Base-by-base conservation (phyloP, 352 stramenopile genomes). In the Pythium pyrilobum region DNA sequence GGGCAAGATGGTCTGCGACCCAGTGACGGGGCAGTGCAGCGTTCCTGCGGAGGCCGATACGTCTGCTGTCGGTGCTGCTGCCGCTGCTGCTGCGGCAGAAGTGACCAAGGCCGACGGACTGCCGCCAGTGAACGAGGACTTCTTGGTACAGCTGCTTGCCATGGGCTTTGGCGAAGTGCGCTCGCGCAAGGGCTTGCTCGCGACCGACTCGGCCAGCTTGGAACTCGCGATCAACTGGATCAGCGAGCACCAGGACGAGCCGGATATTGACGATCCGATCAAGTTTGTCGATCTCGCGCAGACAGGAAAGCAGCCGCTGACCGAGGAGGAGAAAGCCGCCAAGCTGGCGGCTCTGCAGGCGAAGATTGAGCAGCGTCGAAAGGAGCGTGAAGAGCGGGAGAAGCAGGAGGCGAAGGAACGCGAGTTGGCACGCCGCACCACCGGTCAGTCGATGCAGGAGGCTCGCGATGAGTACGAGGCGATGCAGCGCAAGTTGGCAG, bases 261-360 rank as follows among this genome's bases (percentile, higher is more conserved):
- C 69, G 0, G 84, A 95, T 66, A 95, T 96, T 55, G 87, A 96
- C 46, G 85, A 87, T 37, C 86, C 87, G 12, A 96, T 97, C 50
- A 73, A 87, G 68, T 91, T 87, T 65, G 71, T 92, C 2, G 77
- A 92, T 47, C 43, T 94, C 39, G 74, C 81, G 0, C 67, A 85
- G 42, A 40, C 53, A 7, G 46, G 53, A 15, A 74, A 68, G 28
- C 66, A 71, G 40, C 69, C 74, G 16, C 40, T 97, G 68, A 96
- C 88, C 6, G 67, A 74, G 9, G 88, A 96, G 25, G 85, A 97
- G 58, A 97, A 96, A 64, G 77, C 71, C 0, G 80, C 68, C 0
- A 97, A 96, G 57, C 55, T 97, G 4, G 81, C 74, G 18, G 81
- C 82, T 32, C 64, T 97, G 12, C 92, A 96, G 62, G 67, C 65